A percentile compares a stretch with the other conserved stretches of the same genome.
Evolutionary conservation across 2,329 filamentous ascomycete genomes (phyloP).

Genomic region (Pleomassaria siparia): DNA sequence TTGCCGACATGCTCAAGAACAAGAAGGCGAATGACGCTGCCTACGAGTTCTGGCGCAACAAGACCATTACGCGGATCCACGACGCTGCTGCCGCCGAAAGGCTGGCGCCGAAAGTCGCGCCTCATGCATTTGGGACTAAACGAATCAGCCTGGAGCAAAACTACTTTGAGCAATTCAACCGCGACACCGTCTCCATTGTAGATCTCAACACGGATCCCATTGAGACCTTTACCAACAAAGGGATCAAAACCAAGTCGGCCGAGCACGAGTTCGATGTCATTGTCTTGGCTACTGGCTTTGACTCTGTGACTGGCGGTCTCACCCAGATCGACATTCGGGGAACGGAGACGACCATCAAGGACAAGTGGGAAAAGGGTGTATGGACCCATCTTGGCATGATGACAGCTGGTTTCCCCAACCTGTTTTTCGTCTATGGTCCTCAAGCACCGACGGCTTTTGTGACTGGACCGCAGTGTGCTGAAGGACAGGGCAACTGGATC

Average conservation of each 20-base stretch:
- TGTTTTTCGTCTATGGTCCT: constrained; percentile 53
- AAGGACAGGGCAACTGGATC: constrained; percentile 61
- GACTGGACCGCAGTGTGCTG: constrained; percentile 59
- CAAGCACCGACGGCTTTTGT: constrained; percentile 59
- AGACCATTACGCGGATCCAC: no score
- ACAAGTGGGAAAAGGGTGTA: constrained; percentile 17
- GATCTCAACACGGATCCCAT: constrained; percentile 47
- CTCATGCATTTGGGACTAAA: no score
- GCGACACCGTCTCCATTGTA: no score
- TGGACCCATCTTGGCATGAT: constrained; percentile 44
- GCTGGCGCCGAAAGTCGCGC: no score
- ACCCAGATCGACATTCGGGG: constrained; percentile 39
- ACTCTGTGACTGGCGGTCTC: constrained; percentile 42
- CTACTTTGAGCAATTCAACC: no score
- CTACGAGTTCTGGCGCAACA: no score
- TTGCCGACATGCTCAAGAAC: no score
- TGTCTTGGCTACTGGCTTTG: constrained; percentile 49
- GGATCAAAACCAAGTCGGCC: constrained; percentile 51
- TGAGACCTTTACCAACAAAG: constrained; percentile 48
- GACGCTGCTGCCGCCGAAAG: no score
- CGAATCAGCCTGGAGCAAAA: no score
- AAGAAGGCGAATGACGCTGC: no score
- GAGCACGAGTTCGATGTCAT: constrained; percentile 57
- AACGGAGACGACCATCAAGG: constrained; percentile 22
- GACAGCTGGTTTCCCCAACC: constrained; percentile 47